Percentiles rank a stretch among this genome's conserved stretches.
These are phyloP conservation scores for Candida vaughaniae DNA, from an alignment of 805 yeast genomes.

Conservation along the genomic window DNA sequence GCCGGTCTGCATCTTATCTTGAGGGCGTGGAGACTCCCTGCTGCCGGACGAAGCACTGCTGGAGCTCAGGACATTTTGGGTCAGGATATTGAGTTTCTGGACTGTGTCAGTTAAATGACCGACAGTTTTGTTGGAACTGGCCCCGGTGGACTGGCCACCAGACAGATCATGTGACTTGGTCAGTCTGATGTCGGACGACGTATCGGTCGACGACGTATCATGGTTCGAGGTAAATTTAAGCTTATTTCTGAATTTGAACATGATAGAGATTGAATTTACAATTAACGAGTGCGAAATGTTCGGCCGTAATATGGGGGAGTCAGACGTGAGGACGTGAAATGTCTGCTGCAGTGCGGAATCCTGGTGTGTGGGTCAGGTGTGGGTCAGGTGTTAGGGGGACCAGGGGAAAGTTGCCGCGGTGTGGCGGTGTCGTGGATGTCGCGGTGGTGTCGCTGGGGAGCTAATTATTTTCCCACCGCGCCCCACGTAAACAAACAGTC, in stretches of 20 bases:
- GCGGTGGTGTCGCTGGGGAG: too few species aligned
- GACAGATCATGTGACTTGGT: constrained; percentile 3
- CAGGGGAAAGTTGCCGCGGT: too few species aligned
- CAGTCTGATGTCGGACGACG: constrained; percentile 4
- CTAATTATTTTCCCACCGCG: too few species aligned
- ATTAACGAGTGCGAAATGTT: not conserved
- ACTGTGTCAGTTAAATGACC: constrained; percentile 18
- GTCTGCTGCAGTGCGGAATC: too few species aligned
- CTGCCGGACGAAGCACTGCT: constrained; percentile 6
- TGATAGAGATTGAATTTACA: constrained; percentile 3
- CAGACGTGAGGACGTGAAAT: too few species aligned
- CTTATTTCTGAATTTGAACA: constrained; percentile 33
- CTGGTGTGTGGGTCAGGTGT: too few species aligned
- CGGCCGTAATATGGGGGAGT: too few species aligned
- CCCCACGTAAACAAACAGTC: not conserved
- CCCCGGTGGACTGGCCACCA: not conserved
- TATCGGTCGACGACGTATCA: constrained; percentile 4
- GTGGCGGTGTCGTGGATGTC: too few species aligned
- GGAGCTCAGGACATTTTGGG: constrained; percentile 6
- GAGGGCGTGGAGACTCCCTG: not conserved
- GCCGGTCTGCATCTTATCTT: too few species aligned
- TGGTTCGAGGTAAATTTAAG: constrained; percentile 21
- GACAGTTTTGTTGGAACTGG: constrained; percentile 12
- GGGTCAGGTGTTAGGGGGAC: too few species aligned
- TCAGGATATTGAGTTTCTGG: constrained; percentile 3